Evolutionary conservation across 306 rosid species (phyloP).

Genomic region (Phaseolus lunatus): DNA sequence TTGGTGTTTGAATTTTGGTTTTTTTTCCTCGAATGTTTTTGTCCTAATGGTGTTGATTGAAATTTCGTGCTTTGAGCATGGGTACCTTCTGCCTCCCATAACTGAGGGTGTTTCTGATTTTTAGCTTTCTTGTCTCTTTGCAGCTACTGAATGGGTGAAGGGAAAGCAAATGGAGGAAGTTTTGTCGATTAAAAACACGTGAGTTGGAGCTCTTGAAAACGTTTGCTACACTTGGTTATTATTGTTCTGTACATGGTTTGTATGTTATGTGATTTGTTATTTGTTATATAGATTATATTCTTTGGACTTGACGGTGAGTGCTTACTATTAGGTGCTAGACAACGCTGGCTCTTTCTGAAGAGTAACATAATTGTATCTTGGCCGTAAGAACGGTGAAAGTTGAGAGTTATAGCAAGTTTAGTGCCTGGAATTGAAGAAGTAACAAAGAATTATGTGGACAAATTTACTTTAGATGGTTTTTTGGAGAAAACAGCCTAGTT

Average conservation of each 20-base stretch:
- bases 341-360: neutral
- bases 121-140: conserved; percentile 33
- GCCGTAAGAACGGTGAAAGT: neutral
- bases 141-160: conserved; percentile 99
- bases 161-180: conserved; percentile 94
- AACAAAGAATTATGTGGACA: neutral
- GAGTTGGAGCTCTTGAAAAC: conserved; percentile 41
- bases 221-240: neutral
- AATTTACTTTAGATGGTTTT: neutral
- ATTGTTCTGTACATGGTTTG: conserved; percentile 2
- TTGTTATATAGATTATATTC: conserved; percentile 12
- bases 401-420: neutral
- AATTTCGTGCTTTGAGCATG: neutral
- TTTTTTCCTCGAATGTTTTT: neutral
- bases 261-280: conserved; percentile 12
- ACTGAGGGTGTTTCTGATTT: conserved; percentile 40
- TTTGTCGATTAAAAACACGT: conserved; percentile 84
- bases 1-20: conserved; percentile 8
- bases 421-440: conserved; percentile 15
- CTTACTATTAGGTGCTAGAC: neutral
- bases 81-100: neutral
- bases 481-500: neutral
- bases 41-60: neutral
- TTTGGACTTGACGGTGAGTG: neutral
- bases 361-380: neutral